These are phyloP conservation scores for Plasmopara halstedii DNA, from an alignment of 352 stramenopile species.

Conservation along the genomic window DNA sequence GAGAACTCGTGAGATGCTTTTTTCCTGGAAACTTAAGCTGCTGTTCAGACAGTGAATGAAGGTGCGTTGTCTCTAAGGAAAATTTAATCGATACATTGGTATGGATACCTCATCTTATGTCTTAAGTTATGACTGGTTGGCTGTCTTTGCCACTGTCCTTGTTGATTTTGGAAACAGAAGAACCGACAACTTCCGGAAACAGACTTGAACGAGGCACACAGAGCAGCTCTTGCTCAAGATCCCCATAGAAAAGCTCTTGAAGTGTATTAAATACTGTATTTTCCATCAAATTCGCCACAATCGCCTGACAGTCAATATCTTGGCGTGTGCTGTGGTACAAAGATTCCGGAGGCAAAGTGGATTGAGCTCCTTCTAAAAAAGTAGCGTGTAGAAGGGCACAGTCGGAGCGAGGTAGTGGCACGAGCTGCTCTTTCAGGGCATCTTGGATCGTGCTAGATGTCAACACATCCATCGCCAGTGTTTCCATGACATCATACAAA, in stretches of 20 bases:
- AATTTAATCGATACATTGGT: background rate
- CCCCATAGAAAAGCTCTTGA: constrained; percentile 75
- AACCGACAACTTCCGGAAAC: constrained; percentile 22
- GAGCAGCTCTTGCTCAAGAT: constrained; percentile 56
- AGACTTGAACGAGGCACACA: constrained; percentile 56
- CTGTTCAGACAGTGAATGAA: too few species aligned
- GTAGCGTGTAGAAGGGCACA: constrained; percentile 16
- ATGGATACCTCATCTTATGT: constrained; percentile 7
- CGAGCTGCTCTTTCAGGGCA: constrained; percentile 31
- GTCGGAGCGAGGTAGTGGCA: constrained; percentile 20
- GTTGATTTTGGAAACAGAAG: constrained; percentile 1
- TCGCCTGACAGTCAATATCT: constrained; percentile 58
- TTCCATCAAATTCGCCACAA: constrained; percentile 53
- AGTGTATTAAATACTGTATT: constrained; percentile 79
- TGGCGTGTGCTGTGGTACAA: constrained; percentile 26
- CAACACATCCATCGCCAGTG: constrained; percentile 50
- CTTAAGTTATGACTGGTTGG: too few species aligned
- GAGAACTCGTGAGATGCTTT: constrained; percentile 16
- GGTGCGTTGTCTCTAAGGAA: constrained; percentile 15
- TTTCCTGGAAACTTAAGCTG: too few species aligned
- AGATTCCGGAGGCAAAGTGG: constrained; percentile 1
- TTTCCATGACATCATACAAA: constrained; percentile 49
- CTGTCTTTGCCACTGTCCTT: constrained; percentile 2
- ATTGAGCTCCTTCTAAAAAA: constrained; percentile 4
- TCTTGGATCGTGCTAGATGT: constrained; percentile 40